Percentiles rank a stretch among this genome's conserved stretches.
These are phyloP conservation scores for Teunomyces lycoperdinae DNA, from an alignment of 805 yeast species.

Conservation along the genomic window DNA sequence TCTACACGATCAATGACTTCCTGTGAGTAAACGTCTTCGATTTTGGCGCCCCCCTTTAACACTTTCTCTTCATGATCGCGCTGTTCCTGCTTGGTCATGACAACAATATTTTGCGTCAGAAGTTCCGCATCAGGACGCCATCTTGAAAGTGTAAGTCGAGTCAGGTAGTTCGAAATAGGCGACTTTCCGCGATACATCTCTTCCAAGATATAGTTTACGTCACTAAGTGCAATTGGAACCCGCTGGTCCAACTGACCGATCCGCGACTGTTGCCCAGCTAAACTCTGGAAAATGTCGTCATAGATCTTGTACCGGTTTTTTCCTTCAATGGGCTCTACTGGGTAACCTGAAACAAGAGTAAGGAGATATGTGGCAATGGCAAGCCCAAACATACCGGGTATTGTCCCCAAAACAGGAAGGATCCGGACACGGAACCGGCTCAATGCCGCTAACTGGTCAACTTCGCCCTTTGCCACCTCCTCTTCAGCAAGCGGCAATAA, in stretches of 20 bases:
- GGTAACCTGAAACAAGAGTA: slow-evolving; percentile 80
- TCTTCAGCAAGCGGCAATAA: slow-evolving; percentile 81
- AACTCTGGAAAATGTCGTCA: slow-evolving; percentile 75
- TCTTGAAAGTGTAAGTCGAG: slow-evolving; percentile 73
- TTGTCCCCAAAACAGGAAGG: slow-evolving; percentile 91
- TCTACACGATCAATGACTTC: slow-evolving; percentile 57
- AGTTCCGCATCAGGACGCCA: slow-evolving; percentile 77
- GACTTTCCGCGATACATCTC: slow-evolving; percentile 93
- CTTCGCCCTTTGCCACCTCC: slow-evolving; percentile 76
- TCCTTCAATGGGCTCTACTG: slow-evolving; percentile 87
- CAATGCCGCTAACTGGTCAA: slow-evolving; percentile 82
- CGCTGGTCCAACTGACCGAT: slow-evolving; percentile 70
- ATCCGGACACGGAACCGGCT: slow-evolving; percentile 91
- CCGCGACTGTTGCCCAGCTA: slow-evolving; percentile 85
- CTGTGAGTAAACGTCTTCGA: slow-evolving; percentile 61
- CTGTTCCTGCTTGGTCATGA: slow-evolving; percentile 88
- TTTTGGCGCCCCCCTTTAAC: slow-evolving; percentile 60
- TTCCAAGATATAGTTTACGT: slow-evolving; percentile 79
- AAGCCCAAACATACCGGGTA: slow-evolving; percentile 96
- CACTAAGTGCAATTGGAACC: slow-evolving; percentile 69
- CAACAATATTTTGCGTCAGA: slow-evolving; percentile 73
- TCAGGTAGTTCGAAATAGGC: slow-evolving; percentile 77
- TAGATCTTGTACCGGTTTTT: slow-evolving; percentile 82
- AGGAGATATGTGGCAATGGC: slow-evolving; percentile 82
- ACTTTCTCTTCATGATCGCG: slow-evolving; percentile 73